Conservation (phyloP, 768 basidiomycete genomes). For the Sistotremastrum niveocremeum region DNA sequence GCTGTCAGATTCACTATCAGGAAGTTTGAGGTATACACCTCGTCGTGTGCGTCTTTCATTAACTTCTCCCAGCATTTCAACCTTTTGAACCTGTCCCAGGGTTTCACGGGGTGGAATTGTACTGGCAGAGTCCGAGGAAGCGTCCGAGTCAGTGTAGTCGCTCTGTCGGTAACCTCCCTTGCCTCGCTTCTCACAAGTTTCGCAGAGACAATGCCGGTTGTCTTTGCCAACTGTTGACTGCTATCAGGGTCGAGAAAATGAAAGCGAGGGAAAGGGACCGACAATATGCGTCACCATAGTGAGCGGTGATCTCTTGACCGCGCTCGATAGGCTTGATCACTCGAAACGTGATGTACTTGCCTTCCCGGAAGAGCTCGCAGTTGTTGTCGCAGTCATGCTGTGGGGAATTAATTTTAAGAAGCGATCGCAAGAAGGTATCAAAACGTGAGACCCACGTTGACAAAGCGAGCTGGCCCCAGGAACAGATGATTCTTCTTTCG, state of each 20-base stretch:
- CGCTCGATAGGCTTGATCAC: slow-evolving; percentile 63
- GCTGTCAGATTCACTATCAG: slow-evolving; percentile 40
- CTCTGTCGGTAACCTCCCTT: slow-evolving; percentile 54
- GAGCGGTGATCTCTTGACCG: slow-evolving; percentile 82
- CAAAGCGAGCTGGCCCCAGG: slow-evolving; percentile 83
- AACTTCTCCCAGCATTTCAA: slow-evolving; percentile 30
- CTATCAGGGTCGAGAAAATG: slow-evolving; percentile 10
- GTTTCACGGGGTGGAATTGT: background rate
- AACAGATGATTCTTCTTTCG: slow-evolving; percentile 89
- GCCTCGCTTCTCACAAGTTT: slow-evolving; percentile 69
- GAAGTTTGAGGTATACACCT: slow-evolving; percentile 65
- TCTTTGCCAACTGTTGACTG: slow-evolving; percentile 42
- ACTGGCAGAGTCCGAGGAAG: slow-evolving; percentile 25
- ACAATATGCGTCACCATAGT: slow-evolving; percentile 89
- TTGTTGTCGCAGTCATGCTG: slow-evolving; percentile 88
- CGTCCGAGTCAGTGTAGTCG: slow-evolving; percentile 32
- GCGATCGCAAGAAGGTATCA: slow-evolving; percentile 5
- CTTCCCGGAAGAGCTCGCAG: slow-evolving; percentile 79
- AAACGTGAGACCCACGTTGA: slow-evolving; percentile 50
- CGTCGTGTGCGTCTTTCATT: slow-evolving; percentile 72
- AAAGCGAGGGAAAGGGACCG: slow-evolving; percentile 21
- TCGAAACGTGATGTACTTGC: slow-evolving; percentile 80
- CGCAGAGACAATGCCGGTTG: slow-evolving; percentile 70
- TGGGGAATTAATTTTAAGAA: slow-evolving; percentile 7
- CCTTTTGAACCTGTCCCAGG: slow-evolving; percentile 18